phyloP scores from a whole-genome alignment of 176 grass and related monocot species.

The Triticum turgidum region DNA sequence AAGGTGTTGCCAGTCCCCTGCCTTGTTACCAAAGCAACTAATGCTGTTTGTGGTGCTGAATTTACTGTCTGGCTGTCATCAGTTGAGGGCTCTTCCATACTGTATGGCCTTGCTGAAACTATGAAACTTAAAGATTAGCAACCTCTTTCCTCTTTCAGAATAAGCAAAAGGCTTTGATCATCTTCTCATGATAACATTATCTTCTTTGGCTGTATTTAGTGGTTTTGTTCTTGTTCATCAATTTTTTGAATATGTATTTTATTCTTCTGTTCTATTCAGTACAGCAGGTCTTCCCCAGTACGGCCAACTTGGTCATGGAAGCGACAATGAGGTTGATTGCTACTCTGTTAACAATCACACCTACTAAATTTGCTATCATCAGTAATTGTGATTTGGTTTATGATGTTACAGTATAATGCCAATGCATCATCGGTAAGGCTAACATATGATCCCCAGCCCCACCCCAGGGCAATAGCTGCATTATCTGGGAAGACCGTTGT shows the following conservation, averaged over 20 bases:
- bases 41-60: constrained; percentile 77
- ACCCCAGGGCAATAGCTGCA: constrained; percentile 69
- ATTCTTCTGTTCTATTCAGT: constrained; percentile 56
- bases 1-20: constrained; percentile 62
- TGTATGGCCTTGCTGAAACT: constrained; percentile 60
- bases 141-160: background rate
- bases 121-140: background rate
- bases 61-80: constrained; percentile 94
- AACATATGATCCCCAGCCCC: constrained; percentile 81
- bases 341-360: background rate
- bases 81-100: constrained; percentile 89
- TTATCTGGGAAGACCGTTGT: constrained; percentile 81
- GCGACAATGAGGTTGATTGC: constrained; percentile 72
- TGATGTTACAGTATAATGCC: constrained; percentile 74
- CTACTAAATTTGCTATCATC: background rate
- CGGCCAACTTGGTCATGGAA: constrained; percentile 97
- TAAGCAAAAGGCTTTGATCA: background rate
- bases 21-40: constrained; percentile 72
- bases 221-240: constrained; percentile 1
- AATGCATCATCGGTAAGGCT: constrained; percentile 82
- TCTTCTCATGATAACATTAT: constrained; percentile 9
- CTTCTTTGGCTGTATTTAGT: constrained; percentile 37
- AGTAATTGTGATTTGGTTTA: constrained; percentile 31
- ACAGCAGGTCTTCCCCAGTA: constrained; percentile 91
- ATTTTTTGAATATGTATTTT: constrained; percentile 46